Base-by-base conservation (phyloP, 306 rosid species). In the Castanospermum australe region DNA sequence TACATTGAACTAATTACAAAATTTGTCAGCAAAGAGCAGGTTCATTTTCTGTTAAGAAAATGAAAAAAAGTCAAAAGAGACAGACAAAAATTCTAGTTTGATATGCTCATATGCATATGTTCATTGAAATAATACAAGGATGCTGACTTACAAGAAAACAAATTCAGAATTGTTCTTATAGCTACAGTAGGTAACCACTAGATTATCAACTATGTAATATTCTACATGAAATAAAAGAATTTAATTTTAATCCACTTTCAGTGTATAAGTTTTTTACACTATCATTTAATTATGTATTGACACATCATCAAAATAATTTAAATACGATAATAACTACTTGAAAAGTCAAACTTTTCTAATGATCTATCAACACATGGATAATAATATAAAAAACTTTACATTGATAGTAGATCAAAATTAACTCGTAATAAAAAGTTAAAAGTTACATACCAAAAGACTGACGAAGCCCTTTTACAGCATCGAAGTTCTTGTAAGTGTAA, bases 401-500 rank as follows among this genome's bases (percentile, higher is more conserved):
- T n/a, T n/a, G n/a, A n/a, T n/a, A n/a, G n/a, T n/a, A n/a, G n/a
- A n/a, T n/a, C n/a, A n/a, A n/a, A n/a, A n/a, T n/a, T n/a, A n/a
- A n/a, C n/a, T n/a, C n/a, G n/a, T n/a, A n/a, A n/a, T n/a, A n/a
- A 66, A 35, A 73, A 73, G 70, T 68, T n/a, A 77, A 35, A 57
- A 36, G 51, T 62, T 78, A 67, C 89, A 71, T 91, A 95, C 99
- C 95, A 65, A 83, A 75, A 73, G 95, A 87, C 61, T 83, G 95
- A 47, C 89, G 93, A 84, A 90, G 97, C 82, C 92, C 99, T 84
- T 93, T 92, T 62, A 95, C 96, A 36, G 99, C 98, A 89, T 94
- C 98, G 3, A 94, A 92, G 87, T 94, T 94, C 90, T 94, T 94
- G 95, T 92, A 94, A 45, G 99, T 95, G 67, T 95, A 95, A 21